Evolutionary conservation across 805 yeast species (phyloP).

Genomic region (Yamadazyma scolyti): DNA sequence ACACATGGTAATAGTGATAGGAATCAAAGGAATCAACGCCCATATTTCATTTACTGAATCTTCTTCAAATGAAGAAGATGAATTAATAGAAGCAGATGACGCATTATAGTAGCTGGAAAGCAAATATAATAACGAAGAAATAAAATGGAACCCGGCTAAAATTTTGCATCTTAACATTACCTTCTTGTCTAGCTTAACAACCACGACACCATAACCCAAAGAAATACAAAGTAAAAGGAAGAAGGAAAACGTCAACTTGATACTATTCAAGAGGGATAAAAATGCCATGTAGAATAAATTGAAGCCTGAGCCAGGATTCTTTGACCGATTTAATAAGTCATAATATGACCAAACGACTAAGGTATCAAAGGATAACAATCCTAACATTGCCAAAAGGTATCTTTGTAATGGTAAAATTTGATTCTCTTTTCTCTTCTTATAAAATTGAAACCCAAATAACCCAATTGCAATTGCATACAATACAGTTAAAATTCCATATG

Average conservation of each 20-base stretch:
- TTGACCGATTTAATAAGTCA: conserved; percentile 67
- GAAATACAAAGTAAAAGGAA: conserved; percentile 82
- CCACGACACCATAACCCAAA: conserved; percentile 92
- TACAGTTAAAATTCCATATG: conserved; percentile 81
- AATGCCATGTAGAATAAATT: conserved; percentile 68
- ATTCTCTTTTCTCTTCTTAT: conserved; percentile 66
- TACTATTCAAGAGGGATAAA: conserved; percentile 74
- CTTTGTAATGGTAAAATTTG: conserved; percentile 88
- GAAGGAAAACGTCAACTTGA: conserved; percentile 81
- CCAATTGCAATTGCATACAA: conserved; percentile 78
- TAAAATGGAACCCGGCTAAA: conserved; percentile 38
- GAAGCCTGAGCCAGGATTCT: conserved; percentile 50
- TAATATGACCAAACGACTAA: conserved; percentile 89
- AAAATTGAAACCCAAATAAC: conserved; percentile 81
- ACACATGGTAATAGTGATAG: conserved; percentile 66
- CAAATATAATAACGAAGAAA: conserved; percentile 31
- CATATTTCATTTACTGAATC: conserved; percentile 44
- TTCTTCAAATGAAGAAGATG: conserved; percentile 39
- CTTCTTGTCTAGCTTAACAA: conserved; percentile 73
- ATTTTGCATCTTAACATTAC: conserved; percentile 59
- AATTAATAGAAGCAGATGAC: conserved; percentile 18
- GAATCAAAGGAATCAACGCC: conserved; percentile 61
- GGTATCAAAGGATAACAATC: conserved; percentile 78
- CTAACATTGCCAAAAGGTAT: conserved; percentile 82
- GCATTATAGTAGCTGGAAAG: conserved; percentile 29